Evolutionary conservation across 768 basidiomycete genomes (phyloP).

Genomic region (Lactifluus subvellereus): DNA sequence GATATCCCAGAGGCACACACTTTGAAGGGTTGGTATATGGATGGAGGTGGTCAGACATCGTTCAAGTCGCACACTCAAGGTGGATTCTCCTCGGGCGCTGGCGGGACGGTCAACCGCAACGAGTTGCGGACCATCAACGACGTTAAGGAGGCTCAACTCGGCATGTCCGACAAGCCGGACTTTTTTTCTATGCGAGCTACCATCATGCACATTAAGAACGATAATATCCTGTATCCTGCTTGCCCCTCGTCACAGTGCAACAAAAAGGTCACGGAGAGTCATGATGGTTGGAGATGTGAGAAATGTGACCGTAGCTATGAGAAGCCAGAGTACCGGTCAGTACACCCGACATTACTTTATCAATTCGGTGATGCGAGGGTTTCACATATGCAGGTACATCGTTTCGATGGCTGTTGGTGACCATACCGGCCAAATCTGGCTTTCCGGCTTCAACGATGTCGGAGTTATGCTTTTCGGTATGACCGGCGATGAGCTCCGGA

Average conservation of each 20-base stretch:
- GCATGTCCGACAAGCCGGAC: constrained; percentile 70
- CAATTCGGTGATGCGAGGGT: constrained; percentile 7
- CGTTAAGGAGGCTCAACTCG: constrained; percentile 72
- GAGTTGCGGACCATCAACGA: constrained; percentile 71
- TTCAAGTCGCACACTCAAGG: constrained; percentile 69
- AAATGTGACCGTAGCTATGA: constrained; percentile 75
- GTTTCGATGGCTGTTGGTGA: constrained; percentile 87
- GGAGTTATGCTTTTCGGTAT: constrained; percentile 72
- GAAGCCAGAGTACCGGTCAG: constrained; percentile 76
- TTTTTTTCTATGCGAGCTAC: constrained; percentile 79
- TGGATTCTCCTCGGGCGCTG: constrained; percentile 35
- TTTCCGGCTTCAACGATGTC: constrained; percentile 93
- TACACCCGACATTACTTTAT: constrained; percentile 11
- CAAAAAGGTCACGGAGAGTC: constrained; percentile 78
- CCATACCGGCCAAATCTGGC: constrained; percentile 83
- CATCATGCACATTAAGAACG: constrained; percentile 79
- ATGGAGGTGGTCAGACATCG: constrained; percentile 49
- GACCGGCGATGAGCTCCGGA: constrained; percentile 68
- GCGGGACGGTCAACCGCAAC: constrained; percentile 53
- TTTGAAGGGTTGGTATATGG: constrained; percentile 91
- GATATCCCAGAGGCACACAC: constrained; percentile 86
- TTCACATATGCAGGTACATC: constrained; percentile 52
- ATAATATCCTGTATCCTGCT: constrained; percentile 83
- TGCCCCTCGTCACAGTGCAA: constrained; percentile 76
- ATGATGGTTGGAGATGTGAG: constrained; percentile 85